Evolutionary conservation across 2,329 filamentous ascomycete species (phyloP).

Genomic region (Colletotrichum endophyticum): DNA sequence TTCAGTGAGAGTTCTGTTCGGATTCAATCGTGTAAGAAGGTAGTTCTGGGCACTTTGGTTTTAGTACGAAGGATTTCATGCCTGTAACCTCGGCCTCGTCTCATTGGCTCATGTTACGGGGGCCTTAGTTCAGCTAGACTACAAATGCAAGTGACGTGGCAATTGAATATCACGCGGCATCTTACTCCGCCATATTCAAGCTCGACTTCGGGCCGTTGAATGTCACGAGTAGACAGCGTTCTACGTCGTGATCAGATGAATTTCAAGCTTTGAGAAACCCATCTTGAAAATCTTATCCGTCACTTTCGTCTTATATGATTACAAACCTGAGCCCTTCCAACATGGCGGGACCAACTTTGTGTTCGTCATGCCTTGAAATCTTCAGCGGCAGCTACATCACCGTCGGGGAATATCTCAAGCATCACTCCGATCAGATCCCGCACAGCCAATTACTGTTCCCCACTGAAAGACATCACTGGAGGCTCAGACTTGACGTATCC

Average conservation of each 20-base stretch:
- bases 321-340: background rate
- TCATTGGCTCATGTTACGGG: background rate
- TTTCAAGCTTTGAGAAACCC: background rate
- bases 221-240: background rate
- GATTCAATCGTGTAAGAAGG: background rate
- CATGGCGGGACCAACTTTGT: background rate
- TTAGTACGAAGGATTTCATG: background rate
- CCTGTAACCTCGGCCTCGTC: background rate
- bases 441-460: background rate
- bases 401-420: background rate
- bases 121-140: background rate
- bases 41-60: background rate
- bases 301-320: accelerated
- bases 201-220: background rate
- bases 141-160: background rate
- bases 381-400: background rate
- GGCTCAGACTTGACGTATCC: background rate
- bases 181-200: background rate
- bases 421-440: background rate
- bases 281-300: background rate
- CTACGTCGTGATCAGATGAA: background rate
- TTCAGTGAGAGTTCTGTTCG: background rate
- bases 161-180: background rate
- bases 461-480: background rate
- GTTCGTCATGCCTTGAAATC: background rate